Base-by-base conservation (phyloP, 169 alveolate genomes). In the Cryptosporidium sp. region DNA sequence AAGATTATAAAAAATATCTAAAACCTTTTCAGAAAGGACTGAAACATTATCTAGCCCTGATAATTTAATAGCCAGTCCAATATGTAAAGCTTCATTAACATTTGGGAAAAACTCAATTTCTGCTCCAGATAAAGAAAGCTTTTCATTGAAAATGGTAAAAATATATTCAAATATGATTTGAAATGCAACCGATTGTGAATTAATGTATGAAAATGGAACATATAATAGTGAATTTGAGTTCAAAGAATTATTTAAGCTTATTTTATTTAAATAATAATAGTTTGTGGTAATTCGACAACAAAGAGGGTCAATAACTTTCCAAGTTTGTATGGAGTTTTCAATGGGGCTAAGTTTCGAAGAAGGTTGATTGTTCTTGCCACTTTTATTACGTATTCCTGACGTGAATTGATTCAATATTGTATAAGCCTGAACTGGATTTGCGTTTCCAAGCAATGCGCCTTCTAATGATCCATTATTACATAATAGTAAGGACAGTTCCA, bases 191-290 rank as follows among this genome's bases (percentile, higher is more conserved):
- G 85, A 45, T 6, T 52, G 52, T 2, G 42, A 4, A 16, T 51
- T 51, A 0, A 71, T 33, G 44, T 51, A 14, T n/a, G 85, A 71
- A 12, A 71, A 71, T 71, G 85, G 85, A 42, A 71, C 37, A 31
- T 71, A 71, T 23, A 71, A 51, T 16, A 71, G 23, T 16, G 85
- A 71, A 35, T 52, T 71, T n/a, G 85, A 71, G 67, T 45, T 71
- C 16, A 33, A 14, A 2, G 45, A 29, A 33, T 52, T 71, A 7
- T 9, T 29, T 44, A 51, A 35, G 29, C 39, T 21, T 23, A 51
- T 14, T 23, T 23, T 0, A 51, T 71, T 44, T 21, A 23, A 71
- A n/a, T 51, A 71, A 39, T 71, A 71, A n/a, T 21, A 51, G 33
- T 44, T 71, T 21, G 0, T 23, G 26, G 26, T 35, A 29, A 18